Base-by-base conservation (phyloP, 805 yeast species). In the Blastobotrys parvus region DNA sequence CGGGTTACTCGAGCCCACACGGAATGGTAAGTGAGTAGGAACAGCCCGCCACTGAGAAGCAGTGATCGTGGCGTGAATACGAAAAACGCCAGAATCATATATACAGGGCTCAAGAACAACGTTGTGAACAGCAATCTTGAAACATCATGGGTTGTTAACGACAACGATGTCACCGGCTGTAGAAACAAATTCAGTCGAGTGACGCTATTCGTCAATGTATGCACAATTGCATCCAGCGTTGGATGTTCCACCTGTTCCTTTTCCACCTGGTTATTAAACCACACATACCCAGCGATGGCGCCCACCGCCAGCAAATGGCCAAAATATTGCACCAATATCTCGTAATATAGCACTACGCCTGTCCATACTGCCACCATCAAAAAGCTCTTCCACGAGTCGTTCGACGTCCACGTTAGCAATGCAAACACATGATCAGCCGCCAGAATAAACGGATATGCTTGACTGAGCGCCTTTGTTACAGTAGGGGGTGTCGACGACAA, bases 401-500 rank as follows among this genome's bases (percentile, higher is more conserved):
- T 89, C 48, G 80, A 79, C 2, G 97, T 84, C 98, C 98, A 90
- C 0, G 97, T 89, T 30, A 85, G 61, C 32, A 88, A 70, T 35
- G 85, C 79, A 43, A 88, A 68, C 2, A 75, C 49, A 51, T 79
- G 77, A 60, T 89, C 87, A 7, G 80, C 76, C 1, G 83, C 74
- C 32, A 84, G 70, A 35, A 90, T 68, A 58, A 86, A 86, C 1
- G 97, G 97, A 59, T 90, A 89, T 7, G 94, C 77, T 47, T 78
- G 72, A 32, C 88, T 76, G 41, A 90, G 70, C 2, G 92, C 85
- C 53, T 85, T 83, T 23, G 95, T 80, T 11, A 90, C 86, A 0
- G 88, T 77, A 2, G 96, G 92, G 2, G 97, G 97, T 0, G 98
- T 92, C 19, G 87, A 77, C 31, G 87, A 71, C 50, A 92, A 70